Percentiles rank a stretch among this genome's conserved stretches.
phyloP scores from a whole-genome alignment of 2,329 filamentous ascomycete species.

The Ilyonectria sp. region DNA sequence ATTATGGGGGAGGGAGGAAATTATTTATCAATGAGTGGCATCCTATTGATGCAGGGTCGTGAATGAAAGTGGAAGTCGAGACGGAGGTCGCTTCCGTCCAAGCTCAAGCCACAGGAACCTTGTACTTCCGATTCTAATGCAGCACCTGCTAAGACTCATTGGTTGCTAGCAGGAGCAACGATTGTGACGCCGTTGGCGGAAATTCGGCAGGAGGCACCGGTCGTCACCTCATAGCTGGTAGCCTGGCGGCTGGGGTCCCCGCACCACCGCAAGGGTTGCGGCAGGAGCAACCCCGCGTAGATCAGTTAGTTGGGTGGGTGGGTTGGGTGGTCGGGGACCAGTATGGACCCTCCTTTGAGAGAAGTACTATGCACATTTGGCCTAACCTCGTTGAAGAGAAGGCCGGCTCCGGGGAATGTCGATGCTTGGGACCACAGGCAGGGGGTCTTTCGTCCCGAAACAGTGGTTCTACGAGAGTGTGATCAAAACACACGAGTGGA shows the following conservation, averaged over 20 bases:
- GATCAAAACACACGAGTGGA: background rate
- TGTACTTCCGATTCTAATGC: background rate
- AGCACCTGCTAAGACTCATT: conserved; percentile 6
- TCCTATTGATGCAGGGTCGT: background rate
- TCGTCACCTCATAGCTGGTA: background rate
- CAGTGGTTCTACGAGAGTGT: background rate
- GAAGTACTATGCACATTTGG: too few species aligned
- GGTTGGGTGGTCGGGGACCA: background rate
- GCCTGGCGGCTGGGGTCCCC: background rate
- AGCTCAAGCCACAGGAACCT: conserved; percentile 1
- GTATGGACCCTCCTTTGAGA: background rate
- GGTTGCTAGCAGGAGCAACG: background rate
- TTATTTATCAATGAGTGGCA: conserved; percentile 11
- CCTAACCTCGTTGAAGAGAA: too few species aligned
- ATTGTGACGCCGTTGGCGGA: conserved; percentile 4
- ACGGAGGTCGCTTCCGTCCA: conserved; percentile 17
- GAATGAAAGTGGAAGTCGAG: conserved; percentile 1
- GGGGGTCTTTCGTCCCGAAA: background rate
- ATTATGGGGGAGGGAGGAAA: background rate
- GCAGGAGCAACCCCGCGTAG: conserved; percentile 13
- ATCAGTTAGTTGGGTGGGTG: background rate
- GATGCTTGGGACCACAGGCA: background rate
- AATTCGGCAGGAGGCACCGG: conserved; percentile 15
- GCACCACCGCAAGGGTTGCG: conserved; percentile 15
- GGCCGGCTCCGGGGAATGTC: too few species aligned